Conservation (phyloP, 306 rosid genomes). For the Medicago lupulina region DNA sequence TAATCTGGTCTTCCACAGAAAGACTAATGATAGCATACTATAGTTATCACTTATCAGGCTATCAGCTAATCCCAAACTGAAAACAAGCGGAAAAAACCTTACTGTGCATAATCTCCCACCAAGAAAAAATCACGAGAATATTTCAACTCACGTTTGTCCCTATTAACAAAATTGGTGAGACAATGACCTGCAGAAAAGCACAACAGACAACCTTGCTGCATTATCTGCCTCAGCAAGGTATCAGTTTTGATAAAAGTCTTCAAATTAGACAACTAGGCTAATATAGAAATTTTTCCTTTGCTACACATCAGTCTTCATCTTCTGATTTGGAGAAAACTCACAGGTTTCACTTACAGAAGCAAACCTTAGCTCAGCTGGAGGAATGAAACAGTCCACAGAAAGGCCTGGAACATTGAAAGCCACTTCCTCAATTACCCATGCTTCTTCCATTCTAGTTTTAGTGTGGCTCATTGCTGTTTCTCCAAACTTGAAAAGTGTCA, state of each 20-base stretch:
- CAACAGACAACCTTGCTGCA: slow-evolving; percentile 54
- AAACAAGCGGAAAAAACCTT: slow-evolving; percentile 46
- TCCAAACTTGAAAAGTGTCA: slow-evolving; percentile 96
- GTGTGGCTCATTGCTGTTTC: slow-evolving; percentile 99
- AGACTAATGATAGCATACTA: slow-evolving; percentile 16
- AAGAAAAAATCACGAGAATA: slow-evolving; percentile 36
- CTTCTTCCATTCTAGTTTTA: slow-evolving; percentile 97
- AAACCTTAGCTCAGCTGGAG: slow-evolving; percentile 91
- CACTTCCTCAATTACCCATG: slow-evolving; percentile 97
- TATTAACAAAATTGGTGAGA: slow-evolving; percentile 63
- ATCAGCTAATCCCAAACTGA: slow-evolving; percentile 39
- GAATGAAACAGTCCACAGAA: slow-evolving; percentile 93
- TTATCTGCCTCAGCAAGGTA: slow-evolving; percentile 50
- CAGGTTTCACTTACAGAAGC: slow-evolving; percentile 85
- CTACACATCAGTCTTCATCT: slow-evolving; percentile 59
- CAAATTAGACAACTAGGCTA: slow-evolving; percentile 55
- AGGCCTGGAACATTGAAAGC: slow-evolving; percentile 96
- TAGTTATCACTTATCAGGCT: background rate
- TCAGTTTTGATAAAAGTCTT: slow-evolving; percentile 43
- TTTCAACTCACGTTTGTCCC: slow-evolving; percentile 37
- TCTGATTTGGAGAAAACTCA: slow-evolving; percentile 69
- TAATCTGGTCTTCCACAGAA: slow-evolving; percentile 27
- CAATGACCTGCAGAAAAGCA: slow-evolving; percentile 55
- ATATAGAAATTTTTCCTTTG: slow-evolving; percentile 31
- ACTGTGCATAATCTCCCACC: slow-evolving; percentile 44